Conservation (phyloP, 306 rosid genomes). For the Mimosa pudica region DNA sequence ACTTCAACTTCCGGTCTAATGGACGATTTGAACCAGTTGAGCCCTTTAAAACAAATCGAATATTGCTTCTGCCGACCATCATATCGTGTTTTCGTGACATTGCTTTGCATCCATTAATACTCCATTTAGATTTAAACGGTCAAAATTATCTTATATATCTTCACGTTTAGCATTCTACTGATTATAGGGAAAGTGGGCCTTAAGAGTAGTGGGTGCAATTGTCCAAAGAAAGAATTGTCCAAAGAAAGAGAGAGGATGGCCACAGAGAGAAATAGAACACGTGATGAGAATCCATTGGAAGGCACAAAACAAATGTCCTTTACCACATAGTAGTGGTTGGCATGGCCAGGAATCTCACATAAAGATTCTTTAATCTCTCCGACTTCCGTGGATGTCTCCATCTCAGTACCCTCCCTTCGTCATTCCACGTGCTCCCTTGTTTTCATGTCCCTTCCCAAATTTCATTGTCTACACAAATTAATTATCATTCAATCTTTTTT, state of each 20-base stretch:
- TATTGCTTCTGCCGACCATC: too few species aligned
- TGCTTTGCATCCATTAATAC: too few species aligned
- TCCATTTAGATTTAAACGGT: too few species aligned
- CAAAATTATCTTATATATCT: too few species aligned
- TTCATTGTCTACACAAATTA: neutral
- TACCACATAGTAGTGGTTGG: conserved; percentile 6
- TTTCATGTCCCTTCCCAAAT: neutral
- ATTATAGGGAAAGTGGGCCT: too few species aligned
- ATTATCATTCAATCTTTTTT: neutral
- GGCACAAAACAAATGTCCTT: conserved; percentile 37
- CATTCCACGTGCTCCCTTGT: conserved; percentile 7
- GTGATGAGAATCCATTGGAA: conserved; percentile 54
- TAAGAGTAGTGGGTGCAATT: too few species aligned
- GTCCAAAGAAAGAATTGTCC: neutral
- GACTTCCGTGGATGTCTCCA: conserved; percentile 31
- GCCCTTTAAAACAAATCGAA: too few species aligned
- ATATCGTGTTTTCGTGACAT: too few species aligned
- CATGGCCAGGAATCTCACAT: conserved; percentile 32
- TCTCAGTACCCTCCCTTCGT: neutral
- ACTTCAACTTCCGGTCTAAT: too few species aligned
- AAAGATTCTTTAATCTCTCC: conserved; percentile 40
- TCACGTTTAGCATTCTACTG: too few species aligned
- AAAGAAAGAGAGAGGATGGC: conserved; percentile 5
- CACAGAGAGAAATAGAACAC: conserved; percentile 34
- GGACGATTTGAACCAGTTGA: too few species aligned